Percentiles rank a stretch among this genome's conserved stretches.
Conservation (phyloP, 2,329 filamentous ascomycete genomes). For the Trichophyton schoenleinii region DNA sequence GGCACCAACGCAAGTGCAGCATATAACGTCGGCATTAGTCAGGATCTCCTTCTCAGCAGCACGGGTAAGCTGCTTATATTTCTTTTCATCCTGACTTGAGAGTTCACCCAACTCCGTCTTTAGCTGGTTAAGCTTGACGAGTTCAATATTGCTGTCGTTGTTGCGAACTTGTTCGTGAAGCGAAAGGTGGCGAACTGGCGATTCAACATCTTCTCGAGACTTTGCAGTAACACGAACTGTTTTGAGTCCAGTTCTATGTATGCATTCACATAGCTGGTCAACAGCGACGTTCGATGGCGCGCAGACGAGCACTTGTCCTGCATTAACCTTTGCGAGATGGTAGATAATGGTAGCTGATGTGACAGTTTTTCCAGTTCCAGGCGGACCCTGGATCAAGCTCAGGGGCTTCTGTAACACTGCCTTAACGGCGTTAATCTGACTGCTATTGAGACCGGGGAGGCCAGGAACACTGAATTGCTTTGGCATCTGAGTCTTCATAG, state of each 20-base stretch:
- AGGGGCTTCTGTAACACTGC: constrained; percentile 86
- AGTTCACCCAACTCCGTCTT: constrained; percentile 86
- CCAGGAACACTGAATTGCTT: constrained; percentile 95
- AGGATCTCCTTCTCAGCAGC: constrained; percentile 91
- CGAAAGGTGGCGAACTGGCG: constrained; percentile 89
- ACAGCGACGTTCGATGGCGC: constrained; percentile 97
- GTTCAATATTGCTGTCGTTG: constrained; percentile 89
- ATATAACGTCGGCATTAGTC: constrained; percentile 91
- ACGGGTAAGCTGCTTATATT: constrained; percentile 89
- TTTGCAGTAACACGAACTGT: constrained; percentile 97
- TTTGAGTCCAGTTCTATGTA: constrained; percentile 88
- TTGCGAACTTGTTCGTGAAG: constrained; percentile 94
- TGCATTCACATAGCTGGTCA: constrained; percentile 93
- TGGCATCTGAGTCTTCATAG: constrained; percentile 89
- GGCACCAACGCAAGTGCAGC: constrained; percentile 95
- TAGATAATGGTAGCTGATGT: constrained; percentile 98
- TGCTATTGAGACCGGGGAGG: constrained; percentile 85
- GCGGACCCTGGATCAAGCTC: constrained; percentile 91
- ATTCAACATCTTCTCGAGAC: constrained; percentile 95
- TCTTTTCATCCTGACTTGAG: constrained; percentile 94
- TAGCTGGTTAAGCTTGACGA: constrained; percentile 82
- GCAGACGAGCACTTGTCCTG: constrained; percentile 87
- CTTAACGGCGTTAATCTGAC: constrained; percentile 93
- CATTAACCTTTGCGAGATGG: constrained; percentile 88
- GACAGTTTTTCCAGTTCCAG: constrained; percentile 95